Evolutionary conservation across 768 basidiomycete species (phyloP), one percentile per base, ranked within the genome.

Genomic region (Boletus rufocinnamomeus): DNA sequence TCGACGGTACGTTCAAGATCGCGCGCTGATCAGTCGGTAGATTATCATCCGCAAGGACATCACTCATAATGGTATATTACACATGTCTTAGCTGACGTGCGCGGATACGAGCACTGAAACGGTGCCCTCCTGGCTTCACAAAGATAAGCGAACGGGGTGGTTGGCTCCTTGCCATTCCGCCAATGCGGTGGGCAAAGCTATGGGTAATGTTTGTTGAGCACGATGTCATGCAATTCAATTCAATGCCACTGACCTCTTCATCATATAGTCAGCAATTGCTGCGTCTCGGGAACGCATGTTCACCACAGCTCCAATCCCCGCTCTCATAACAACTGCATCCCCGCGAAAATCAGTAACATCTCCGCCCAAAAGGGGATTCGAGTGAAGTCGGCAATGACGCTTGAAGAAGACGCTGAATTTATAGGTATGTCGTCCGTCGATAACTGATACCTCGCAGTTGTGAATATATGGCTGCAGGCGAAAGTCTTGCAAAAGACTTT

Each of bases 321-420:
- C 19, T 40, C 59, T 60, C 49, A 53, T 62, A 21, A 56, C 59
- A 11, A 60, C 54, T 34, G 37, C 34, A 16, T 62, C 50, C 0
- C 59, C 46, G 13, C 0, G 46, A 23, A 62, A 61, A 7, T 35
- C 8, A 21, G 6, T n/a, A 41, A 14, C 45, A 28, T n/a, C 37
- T 1, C 4, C 27, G 1, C 53, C 32, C 38, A 62, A 35, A 4
- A 56, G 37, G 7, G 37, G 1, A 14, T 62, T 62, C 6, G 10
- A 11, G 35, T 17, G 27, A 30, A 62, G 61, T 30, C 4, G 10
- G 27, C 44, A 38, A 35, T 62, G 59, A 4, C 28, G 10, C 17
- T 62, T 62, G 58, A 62, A 62, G 54, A 60, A 62, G 1, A 62
- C 28, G n/a, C 46, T 14, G 23, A 62, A 62, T 21, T 4, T 10